Evolutionary conservation across 2,329 filamentous ascomycete species (phyloP).

Genomic region (Botrytis aclada): DNA sequence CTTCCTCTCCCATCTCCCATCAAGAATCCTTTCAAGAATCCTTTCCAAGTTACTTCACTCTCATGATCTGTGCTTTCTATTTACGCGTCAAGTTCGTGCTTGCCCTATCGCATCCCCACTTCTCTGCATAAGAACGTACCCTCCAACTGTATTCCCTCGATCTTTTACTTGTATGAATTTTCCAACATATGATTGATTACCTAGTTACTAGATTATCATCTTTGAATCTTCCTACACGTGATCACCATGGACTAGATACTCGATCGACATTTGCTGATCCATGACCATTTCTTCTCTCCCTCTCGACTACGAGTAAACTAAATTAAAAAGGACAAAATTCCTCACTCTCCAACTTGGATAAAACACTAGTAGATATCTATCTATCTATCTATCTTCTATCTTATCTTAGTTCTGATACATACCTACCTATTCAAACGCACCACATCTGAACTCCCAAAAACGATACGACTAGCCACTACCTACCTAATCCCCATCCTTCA

Average conservation of each 20-base stretch:
- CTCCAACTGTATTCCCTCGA: background rate
- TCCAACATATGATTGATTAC: no score
- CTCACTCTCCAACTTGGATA: background rate
- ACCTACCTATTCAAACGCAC: no score
- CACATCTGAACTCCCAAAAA: no score
- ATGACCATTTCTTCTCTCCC: no score
- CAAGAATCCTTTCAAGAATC: background rate
- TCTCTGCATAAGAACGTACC: constrained; percentile 1
- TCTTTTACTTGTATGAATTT: no score
- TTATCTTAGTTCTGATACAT: background rate
- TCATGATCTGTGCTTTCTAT: background rate
- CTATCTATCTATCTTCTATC: background rate
- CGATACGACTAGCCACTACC: no score
- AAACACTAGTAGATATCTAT: background rate
- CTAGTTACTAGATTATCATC: no score
- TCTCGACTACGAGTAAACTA: no score
- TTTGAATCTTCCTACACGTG: no score
- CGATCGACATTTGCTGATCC: no score
- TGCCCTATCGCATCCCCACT: constrained; percentile 11
- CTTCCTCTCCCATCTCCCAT: background rate
- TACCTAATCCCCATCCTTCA: background rate
- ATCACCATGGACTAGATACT: no score
- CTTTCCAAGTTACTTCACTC: background rate
- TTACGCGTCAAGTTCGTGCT: constrained; percentile 4
- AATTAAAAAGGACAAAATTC: no score